Conservation (phyloP, 176 grass and related monocot genomes). For the Paspalum notatum region DNA sequence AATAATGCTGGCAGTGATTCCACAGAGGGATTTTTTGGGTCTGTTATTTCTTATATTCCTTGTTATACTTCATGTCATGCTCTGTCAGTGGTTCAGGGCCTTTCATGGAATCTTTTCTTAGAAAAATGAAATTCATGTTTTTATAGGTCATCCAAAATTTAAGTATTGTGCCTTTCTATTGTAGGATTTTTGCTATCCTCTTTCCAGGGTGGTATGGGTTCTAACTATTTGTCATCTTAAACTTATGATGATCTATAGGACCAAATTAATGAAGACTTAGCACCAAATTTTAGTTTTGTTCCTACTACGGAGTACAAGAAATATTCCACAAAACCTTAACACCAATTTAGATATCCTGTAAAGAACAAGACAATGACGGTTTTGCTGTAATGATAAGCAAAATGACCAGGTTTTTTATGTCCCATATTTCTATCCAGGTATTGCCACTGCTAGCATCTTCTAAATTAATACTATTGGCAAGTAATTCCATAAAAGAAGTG, state of each 20-base stretch:
- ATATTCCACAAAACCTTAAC: neutral
- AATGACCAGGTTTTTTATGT: neutral
- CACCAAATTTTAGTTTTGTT: neutral
- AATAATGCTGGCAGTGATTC: constrained; percentile 91
- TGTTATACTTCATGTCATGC: constrained; percentile 24
- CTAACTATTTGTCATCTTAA: neutral
- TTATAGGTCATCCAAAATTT: neutral
- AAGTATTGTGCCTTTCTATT: neutral
- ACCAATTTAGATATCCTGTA: neutral
- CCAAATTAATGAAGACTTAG: neutral
- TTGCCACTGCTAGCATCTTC: neutral
- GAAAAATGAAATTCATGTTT: neutral
- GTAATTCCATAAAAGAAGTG: constrained; percentile 16
- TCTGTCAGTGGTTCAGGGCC: neutral
- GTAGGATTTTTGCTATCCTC: neutral
- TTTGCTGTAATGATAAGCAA: neutral
- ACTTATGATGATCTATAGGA: neutral
- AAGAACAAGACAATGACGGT: neutral
- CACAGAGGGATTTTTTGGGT: constrained; percentile 82
- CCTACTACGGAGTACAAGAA: neutral
- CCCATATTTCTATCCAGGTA: neutral
- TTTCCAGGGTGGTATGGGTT: neutral
- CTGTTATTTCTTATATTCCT: constrained; percentile 28
- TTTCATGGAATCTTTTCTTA: neutral
- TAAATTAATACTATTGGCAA: neutral